Evolutionary conservation across 352 stramenopile species (phyloP), one percentile per base, ranked within the genome.

Genomic region (Phytophthora hibernalis): DNA sequence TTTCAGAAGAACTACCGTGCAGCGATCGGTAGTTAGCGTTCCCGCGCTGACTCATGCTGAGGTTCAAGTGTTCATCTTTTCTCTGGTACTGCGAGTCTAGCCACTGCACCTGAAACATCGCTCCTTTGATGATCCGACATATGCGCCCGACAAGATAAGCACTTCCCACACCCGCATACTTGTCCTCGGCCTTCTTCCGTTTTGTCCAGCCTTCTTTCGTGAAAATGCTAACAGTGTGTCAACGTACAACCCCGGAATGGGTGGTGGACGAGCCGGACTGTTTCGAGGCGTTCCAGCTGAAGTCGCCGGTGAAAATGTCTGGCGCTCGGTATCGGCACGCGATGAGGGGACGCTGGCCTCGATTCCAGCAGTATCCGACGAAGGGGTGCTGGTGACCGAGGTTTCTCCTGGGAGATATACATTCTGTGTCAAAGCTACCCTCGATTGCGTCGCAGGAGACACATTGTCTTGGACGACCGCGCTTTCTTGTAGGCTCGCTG

Each of bases 51-150:
- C n/a, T n/a, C n/a, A n/a, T n/a, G n/a, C n/a, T 28, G 24, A 28
- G 24, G 24, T 28, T 28, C 24, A 28, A 28, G 5, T 28, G 24
- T 28, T 28, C 24, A 28, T 28, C 8, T n/a, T 37, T 50, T 24
- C 12, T 51, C 35, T 61, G 51, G n/a, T 54, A 61, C 43, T 61
- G 50, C 2, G 42, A 45, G 24, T 68, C 60, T 3, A 68, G 31
- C 42, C 60, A 68, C 30, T 52, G 50, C 8, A 68, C 22, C 30
- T 68, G 24, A 37, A 68, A 68, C 22, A 57, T 31, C 31, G 38
- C 16, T 13, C 43, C 43, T 30, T 63, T 28, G 24, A 5, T 5
- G 24, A 28, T 28, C 24, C 24, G 24, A 49, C 28, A 54, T 2
- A 60, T 44, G n/a, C 30, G 38, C 3, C 51, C 50, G 15, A 28